Conservation (phyloP, 2,329 filamentous ascomycete species). For the Karstenula rhodostoma region DNA sequence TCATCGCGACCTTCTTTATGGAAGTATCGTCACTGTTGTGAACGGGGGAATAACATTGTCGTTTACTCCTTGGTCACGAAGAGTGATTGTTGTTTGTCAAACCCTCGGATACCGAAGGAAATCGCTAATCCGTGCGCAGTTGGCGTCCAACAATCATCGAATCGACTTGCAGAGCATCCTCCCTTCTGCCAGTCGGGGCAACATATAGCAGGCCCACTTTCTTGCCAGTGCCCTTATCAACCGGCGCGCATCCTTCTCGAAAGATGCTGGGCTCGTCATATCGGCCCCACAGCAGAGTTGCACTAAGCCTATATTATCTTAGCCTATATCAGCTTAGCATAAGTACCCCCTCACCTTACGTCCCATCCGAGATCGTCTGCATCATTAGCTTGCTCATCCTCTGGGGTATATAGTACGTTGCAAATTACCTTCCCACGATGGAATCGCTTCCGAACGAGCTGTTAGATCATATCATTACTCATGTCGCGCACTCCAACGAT, state of each 20-base stretch:
- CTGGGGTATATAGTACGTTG: not conserved
- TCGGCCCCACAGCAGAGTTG: not conserved
- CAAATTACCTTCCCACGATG: slow-evolving; percentile 1
- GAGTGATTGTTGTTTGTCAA: not conserved
- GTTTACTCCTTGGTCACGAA: not conserved
- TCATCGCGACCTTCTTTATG: not conserved
- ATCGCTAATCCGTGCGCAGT: not conserved
- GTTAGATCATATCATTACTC: slow-evolving; percentile 8
- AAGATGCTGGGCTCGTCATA: not conserved
- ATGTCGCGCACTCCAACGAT: slow-evolving; percentile 4
- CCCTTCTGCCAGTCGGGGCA: not conserved
- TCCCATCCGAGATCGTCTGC: slow-evolving; percentile 13
- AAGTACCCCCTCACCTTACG: slow-evolving; percentile 1
- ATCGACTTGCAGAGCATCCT: not conserved
- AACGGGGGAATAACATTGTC: not conserved
- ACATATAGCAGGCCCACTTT: not conserved
- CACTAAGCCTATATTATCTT: not conserved
- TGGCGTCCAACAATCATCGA: not conserved
- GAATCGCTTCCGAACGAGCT: slow-evolving; percentile 14
- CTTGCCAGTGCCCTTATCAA: not conserved
- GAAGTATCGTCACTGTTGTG: not conserved
- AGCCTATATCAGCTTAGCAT: not conserved
- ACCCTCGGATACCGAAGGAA: not conserved
- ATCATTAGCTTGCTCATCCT: not conserved
- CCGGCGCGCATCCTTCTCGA: not conserved